Base-by-base conservation (phyloP, 1,284 basidiomycete genomes). In the Farysia itapuensis region DNA sequence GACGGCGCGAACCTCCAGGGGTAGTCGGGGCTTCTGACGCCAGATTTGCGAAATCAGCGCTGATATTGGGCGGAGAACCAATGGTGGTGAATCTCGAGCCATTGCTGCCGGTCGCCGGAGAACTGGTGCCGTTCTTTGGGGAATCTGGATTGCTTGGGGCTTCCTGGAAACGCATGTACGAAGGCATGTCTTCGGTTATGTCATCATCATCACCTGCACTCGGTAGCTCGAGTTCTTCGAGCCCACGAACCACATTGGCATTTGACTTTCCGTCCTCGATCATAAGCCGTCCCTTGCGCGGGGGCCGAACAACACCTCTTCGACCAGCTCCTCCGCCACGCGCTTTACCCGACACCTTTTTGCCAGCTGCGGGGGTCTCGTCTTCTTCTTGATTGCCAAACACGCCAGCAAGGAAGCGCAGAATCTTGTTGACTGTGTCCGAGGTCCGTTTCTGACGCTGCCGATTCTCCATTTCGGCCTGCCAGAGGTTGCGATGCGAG, bases 381-480 rank as follows among this genome's bases (percentile, higher is more conserved):
- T 37, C 34, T 14, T 64, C 61, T 6, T 80, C 77, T 38, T 81
- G 81, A 33, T 81, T 82, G 3, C 91, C 91, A 79, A 97, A 97
- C 2, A 96, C 87, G 21, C 90, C 86, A 15, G 91, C 92, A 38
- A 98, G 79, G 79, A 98, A 97, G 51, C 90, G 87, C 56, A 98
- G 82, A 57, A 98, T 96, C 47, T 90, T 82, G 74, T 95, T 92
- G 73, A 97, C 92, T n/a, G 91, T 96, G 77, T 97, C 93, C 70
- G 95, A 88, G 65, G 95, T 91, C 70, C 89, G 90, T 70, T 90
- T 86, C 70, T 92, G 86, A 47, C 86, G 83, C 63, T 87, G 84
- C 8, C 89, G 80, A 4, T 89, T 85, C 28, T 86, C 82, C 61
- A 92, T 80, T 0, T 90, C 87, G 71, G 98, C 92, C 71, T 91